Evolutionary conservation across 805 yeast genomes (phyloP), one percentile per base, ranked within the genome.

Genomic region (Starmera caribaea): DNA sequence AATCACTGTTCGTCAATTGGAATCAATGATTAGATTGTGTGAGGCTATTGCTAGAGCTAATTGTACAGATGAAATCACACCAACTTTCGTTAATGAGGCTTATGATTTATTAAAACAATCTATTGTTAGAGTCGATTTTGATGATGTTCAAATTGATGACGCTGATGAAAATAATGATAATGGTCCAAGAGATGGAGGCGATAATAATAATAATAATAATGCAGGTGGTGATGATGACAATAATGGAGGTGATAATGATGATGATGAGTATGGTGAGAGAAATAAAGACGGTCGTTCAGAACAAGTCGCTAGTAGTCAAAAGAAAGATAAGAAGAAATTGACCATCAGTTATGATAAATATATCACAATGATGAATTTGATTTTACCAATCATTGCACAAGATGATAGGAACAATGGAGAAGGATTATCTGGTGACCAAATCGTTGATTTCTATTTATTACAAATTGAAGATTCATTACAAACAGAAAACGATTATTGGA

Each of bases 31-130:
- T 48, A 75, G 98, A 56, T 70, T 92, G 43, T 79, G 92, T 3
- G 98, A 92, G 59, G 97, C 96, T 2, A 89, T 92, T 61, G 97
- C 98, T 1, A 73, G 96, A 48, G 97, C 97, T 24, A 92, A 90
- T 61, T 89, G 97, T 62, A 84, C 89, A 15, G 92, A 85, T 46
- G 88, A 79, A 45, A 81, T 88, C 39, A 78, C 90, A 0, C 85
- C 90, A 8, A 71, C 72, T 30, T 85, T 87, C 58, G 97, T 90
- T 35, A 82, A 89, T 3, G 97, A 92, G 57, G 98, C 98, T 0
- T 88, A 83, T 58, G 90, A 83, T 53, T 66, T 92, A 45, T 68
- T 92, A 51, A 77, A 92, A 57, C 95, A 87, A 62, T 84, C 96
- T 31, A 89, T 90, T 45, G 87, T 92, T 50, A 77, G 92, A 45